Conservation (phyloP, 306 rosid species). For the Canavalia ensiformis region DNA sequence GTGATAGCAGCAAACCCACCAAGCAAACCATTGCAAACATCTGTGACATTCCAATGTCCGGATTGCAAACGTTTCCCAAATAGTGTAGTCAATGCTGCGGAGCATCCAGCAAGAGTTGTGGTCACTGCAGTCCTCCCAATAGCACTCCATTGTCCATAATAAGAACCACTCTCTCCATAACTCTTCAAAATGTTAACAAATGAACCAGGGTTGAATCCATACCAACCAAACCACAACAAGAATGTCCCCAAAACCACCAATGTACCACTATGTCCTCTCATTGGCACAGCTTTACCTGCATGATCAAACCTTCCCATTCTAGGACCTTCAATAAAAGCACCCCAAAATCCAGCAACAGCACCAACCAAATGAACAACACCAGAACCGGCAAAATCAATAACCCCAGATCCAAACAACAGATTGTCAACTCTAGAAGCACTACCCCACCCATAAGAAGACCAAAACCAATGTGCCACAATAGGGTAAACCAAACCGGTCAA, state of each 20-base stretch:
- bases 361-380: conserved; percentile 78
- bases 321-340: conserved; percentile 70
- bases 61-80: conserved; percentile 61
- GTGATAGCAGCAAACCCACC: conserved; percentile 78
- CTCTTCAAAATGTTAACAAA: conserved; percentile 58
- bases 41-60: conserved; percentile 69
- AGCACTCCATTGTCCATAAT: conserved; percentile 74
- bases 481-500: conserved; percentile 69
- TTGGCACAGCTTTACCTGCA: conserved; percentile 51
- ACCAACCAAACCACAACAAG: conserved; percentile 75
- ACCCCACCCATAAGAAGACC: conserved; percentile 72
- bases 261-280: conserved; percentile 69
- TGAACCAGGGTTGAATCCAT: conserved; percentile 77
- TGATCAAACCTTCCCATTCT: conserved; percentile 65
- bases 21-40: conserved; percentile 69
- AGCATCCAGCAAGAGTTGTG: conserved; percentile 66
- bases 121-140: conserved; percentile 73
- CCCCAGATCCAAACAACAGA: conserved; percentile 65
- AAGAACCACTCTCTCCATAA: conserved; percentile 55
- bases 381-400: conserved; percentile 73
- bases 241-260: conserved; percentile 66
- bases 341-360: conserved; percentile 73
- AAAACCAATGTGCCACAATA: conserved; percentile 71
- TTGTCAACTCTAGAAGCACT: conserved; percentile 49
- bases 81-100: conserved; percentile 60